Evolutionary conservation across 2,329 filamentous ascomycete genomes (phyloP), one percentile per base, ranked within the genome.

Genomic region (Pestalotiopsis sp.): DNA sequence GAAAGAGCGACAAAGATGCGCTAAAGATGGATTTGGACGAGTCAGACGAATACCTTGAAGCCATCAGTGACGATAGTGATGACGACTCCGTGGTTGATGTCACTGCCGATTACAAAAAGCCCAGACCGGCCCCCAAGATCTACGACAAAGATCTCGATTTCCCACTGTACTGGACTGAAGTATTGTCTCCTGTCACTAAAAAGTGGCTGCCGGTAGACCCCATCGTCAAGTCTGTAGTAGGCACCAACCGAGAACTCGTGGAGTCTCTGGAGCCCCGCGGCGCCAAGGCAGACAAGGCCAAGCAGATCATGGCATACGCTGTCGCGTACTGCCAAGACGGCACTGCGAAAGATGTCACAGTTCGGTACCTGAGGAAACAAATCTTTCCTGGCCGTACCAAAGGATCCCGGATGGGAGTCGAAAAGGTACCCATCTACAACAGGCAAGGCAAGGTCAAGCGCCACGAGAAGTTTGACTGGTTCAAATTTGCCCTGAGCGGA

Each of bases 131-230:
- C 63, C 75, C 76, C 31, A 85, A 84, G 69, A 84, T 86, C 66
- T 93, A 91, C 74, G 94, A 97, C 73, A 85, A 86, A 23, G 94
- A 97, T 72, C 84, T 98, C 36, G 88, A 91, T 2, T 96, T 91
- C 72, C 95, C 96, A 1, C 92, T 93, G 64, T 98, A 98, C 79
- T 99, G 96, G 96, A 92, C 92, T 0, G 96, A 99, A 79, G 92
- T 93, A 2, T 84, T 96, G 2, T 98, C 95, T 0, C 92, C 94
- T 2, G 85, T 93, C 3, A 95, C 93, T 0, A 89, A 93, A 66
- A 93, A 89, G 63, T 94, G 92, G 68, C 86, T 96, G 9, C 87
- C 94, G 0, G 91, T 98, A 2, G 95, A 97, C 68, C 86, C 93
- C 0, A 83, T 93, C 5, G 88, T 94, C 64, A 91, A 89, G 67